Evolutionary conservation across 1,284 basidiomycete genomes (phyloP).

Genomic region (Ustilago curta): DNA sequence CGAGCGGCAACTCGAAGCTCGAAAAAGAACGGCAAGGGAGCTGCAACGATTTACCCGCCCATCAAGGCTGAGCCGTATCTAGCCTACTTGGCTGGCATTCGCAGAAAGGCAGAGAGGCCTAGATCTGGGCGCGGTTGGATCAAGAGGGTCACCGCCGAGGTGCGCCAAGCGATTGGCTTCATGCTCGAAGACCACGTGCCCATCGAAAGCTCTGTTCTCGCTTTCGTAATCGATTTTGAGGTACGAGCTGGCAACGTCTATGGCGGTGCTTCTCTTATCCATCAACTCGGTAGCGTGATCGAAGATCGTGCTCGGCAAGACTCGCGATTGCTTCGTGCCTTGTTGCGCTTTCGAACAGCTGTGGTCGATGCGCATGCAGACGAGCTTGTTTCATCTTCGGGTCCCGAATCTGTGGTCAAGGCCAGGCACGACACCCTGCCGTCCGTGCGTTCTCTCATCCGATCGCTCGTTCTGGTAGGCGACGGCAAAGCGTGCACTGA

Average conservation of each 20-base stretch:
- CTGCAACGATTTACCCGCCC: conserved; percentile 3
- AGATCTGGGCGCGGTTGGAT: background rate
- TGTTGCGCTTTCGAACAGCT: conserved; percentile 21
- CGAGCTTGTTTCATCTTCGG: background rate
- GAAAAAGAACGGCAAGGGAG: too few relatives aligned
- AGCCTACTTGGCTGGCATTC: conserved; percentile 30
- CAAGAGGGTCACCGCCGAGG: background rate
- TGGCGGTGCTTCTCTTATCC: conserved; percentile 13
- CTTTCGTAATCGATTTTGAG: conserved; percentile 36
- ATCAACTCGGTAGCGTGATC: conserved; percentile 13
- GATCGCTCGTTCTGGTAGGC: conserved; percentile 21
- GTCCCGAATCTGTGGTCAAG: background rate
- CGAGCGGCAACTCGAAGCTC: conserved; percentile 6
- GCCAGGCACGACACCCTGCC: conserved; percentile 8
- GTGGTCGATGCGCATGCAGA: conserved; percentile 1
- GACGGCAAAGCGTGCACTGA: conserved; percentile 13
- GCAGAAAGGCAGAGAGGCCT: background rate
- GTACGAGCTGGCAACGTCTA: conserved; percentile 22
- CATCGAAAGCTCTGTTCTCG: conserved; percentile 20
- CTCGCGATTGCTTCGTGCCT: conserved; percentile 13
- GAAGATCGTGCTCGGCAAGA: conserved; percentile 1
- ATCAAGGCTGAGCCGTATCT: conserved; percentile 29
- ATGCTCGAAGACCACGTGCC: conserved; percentile 30
- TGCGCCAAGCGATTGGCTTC: conserved; percentile 9
- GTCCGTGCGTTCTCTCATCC: conserved; percentile 24